Percentiles rank a stretch among this genome's conserved stretches.
Evolutionary conservation across 2,329 filamentous ascomycete genomes (phyloP).

Genomic region (Sordariomycetes sp.): DNA sequence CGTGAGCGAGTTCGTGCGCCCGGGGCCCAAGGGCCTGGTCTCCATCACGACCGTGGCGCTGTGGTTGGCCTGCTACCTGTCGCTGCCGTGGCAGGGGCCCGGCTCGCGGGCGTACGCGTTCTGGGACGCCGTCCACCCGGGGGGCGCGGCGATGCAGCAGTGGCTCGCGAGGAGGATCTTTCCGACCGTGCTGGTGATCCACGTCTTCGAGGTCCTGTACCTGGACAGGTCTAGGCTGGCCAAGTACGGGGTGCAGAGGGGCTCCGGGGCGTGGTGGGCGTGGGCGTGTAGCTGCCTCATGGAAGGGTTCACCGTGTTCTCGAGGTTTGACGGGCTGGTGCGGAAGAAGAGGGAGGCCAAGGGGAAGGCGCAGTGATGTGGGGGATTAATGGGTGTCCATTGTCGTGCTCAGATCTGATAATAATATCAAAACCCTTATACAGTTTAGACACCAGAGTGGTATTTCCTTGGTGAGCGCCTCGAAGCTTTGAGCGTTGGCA

Average conservation of each 20-base stretch:
- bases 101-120: conserved; percentile 37
- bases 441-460: too few relatives aligned
- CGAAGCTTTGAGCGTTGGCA: too few relatives aligned
- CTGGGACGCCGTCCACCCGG: conserved; percentile 41
- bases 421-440: neutral
- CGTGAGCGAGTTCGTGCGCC: conserved; percentile 28
- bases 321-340: conserved; percentile 34
- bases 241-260: conserved; percentile 34
- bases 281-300: conserved; percentile 44
- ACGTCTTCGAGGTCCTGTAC: conserved; percentile 50
- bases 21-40: conserved; percentile 18
- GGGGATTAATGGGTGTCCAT: neutral
- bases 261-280: conserved; percentile 37
- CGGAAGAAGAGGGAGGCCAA: conserved; percentile 28
- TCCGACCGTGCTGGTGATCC: conserved; percentile 49
- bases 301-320: conserved; percentile 40
- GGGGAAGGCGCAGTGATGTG: conserved; percentile 27
- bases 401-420: neutral
- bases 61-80: conserved; percentile 41
- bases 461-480: too few relatives aligned
- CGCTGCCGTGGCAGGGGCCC: conserved; percentile 35
- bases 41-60: conserved; percentile 19
- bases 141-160: conserved; percentile 46
- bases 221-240: conserved; percentile 36
- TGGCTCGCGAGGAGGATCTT: conserved; percentile 50